These are phyloP conservation scores for Coemansia sp. DNA, from an alignment of 371 early-diverging fungal genomes.

Conservation along the genomic window DNA sequence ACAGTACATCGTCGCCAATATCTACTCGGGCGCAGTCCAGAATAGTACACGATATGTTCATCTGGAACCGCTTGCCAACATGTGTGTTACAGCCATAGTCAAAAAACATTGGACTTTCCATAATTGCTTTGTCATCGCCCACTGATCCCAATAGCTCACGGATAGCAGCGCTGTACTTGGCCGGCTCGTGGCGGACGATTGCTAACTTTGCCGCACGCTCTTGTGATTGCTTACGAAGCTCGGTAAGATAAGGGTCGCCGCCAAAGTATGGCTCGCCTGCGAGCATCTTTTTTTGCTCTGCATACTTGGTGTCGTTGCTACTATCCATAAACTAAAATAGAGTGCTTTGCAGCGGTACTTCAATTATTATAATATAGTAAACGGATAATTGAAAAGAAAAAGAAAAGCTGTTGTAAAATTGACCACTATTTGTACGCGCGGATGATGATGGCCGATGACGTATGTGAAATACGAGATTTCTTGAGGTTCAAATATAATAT, in stretches of 20 bases:
- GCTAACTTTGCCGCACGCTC: slow-evolving; percentile 50
- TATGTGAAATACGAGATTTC: too few species aligned
- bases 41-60: slow-evolving; percentile 65
- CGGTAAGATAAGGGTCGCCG: slow-evolving; percentile 56
- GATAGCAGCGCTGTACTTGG: slow-evolving; percentile 48
- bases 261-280: slow-evolving; percentile 64
- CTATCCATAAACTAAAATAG: not conserved
- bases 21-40: slow-evolving; percentile 66
- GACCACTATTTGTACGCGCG: too few species aligned
- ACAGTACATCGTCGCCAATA: slow-evolving; percentile 65
- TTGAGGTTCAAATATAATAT: too few species aligned
- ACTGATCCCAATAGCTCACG: slow-evolving; percentile 57
- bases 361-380: not conserved
- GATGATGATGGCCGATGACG: too few species aligned
- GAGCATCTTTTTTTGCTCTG: slow-evolving; percentile 66
- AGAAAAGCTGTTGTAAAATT: not conserved
- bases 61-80: slow-evolving; percentile 65
- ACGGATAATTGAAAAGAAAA: not conserved
- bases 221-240: slow-evolving; percentile 13
- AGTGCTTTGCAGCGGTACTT: not conserved
- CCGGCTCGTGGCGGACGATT: slow-evolving; percentile 49
- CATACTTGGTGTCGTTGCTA: not conserved
- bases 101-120: slow-evolving; percentile 63
- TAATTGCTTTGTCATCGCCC: slow-evolving; percentile 54
- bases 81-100: slow-evolving; percentile 76